Conservation (phyloP, 768 basidiomycete species). For the Mycena galopus region DNA sequence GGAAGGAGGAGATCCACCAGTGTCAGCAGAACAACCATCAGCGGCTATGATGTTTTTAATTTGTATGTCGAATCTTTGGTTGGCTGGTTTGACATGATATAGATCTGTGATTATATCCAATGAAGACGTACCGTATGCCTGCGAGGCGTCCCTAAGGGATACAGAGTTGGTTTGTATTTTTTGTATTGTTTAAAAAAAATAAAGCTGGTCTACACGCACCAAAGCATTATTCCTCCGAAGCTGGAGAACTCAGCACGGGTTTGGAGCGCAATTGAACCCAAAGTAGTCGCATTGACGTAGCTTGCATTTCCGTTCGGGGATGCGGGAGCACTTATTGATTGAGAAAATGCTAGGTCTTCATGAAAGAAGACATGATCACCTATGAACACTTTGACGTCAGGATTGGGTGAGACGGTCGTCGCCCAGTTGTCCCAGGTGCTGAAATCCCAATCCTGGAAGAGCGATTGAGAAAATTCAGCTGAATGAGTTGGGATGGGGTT, state of each 20-base stretch:
- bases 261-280: conserved; percentile 56
- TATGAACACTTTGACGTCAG: conserved; percentile 69
- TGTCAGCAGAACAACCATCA: not conserved
- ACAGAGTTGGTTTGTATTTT: not conserved
- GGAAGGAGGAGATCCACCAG: not conserved
- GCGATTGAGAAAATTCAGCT: conserved; percentile 17
- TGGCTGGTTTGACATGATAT: not conserved
- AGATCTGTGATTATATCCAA: not conserved
- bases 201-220: conserved; percentile 35
- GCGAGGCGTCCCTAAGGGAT: too few species aligned
- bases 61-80: not conserved
- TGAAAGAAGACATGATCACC: conserved; percentile 47
- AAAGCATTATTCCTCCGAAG: conserved; percentile 70
- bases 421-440: conserved; percentile 62
- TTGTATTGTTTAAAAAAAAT: too few species aligned
- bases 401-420: conserved; percentile 66
- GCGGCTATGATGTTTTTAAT: not conserved
- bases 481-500: not conserved
- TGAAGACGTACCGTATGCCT: not conserved
- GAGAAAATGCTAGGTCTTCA: conserved; percentile 39
- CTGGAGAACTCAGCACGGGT: conserved; percentile 66
- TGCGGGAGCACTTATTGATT: conserved; percentile 63
- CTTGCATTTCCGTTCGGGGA: too few species aligned
- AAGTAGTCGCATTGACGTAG: conserved; percentile 60
- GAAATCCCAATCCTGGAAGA: conserved; percentile 58